Conservation (phyloP, 257 asterid genomes). For the Rehmannia glutinosa region DNA sequence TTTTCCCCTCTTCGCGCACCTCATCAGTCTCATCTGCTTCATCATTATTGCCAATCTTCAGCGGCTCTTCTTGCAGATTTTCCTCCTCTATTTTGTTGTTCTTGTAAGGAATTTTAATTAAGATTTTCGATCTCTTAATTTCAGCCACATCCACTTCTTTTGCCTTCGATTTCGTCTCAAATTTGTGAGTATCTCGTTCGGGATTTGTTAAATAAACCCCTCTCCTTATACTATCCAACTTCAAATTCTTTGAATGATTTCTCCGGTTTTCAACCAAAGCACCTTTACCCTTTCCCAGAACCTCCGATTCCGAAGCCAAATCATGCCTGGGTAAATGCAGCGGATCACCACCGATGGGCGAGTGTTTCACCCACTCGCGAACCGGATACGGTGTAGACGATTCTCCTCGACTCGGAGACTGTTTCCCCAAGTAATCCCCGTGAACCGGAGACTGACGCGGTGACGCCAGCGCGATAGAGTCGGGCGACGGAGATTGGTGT, state of each 20-base stretch:
- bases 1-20: slow-evolving; percentile 29
- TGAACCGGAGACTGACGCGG: slow-evolving; percentile 24
- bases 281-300: slow-evolving; percentile 24
- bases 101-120: slow-evolving; percentile 39
- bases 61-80: slow-evolving; percentile 21
- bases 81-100: slow-evolving; percentile 32
- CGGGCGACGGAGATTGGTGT: slow-evolving; percentile 32
- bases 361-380: slow-evolving; percentile 29
- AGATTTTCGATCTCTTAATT: slow-evolving; percentile 34
- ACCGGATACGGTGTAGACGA: slow-evolving; percentile 17
- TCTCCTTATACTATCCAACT: slow-evolving; percentile 15
- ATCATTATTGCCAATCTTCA: slow-evolving; percentile 12
- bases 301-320: slow-evolving; percentile 25
- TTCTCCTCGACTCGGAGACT: slow-evolving; percentile 29
- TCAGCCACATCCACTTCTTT: slow-evolving; percentile 25
- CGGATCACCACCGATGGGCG: slow-evolving; percentile 25
- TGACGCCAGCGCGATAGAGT: slow-evolving; percentile 16
- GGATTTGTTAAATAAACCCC: slow-evolving; percentile 11
- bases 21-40: slow-evolving; percentile 23
- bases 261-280: slow-evolving; percentile 30
- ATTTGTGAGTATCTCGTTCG: slow-evolving; percentile 22
- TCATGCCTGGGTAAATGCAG: slow-evolving; percentile 32
- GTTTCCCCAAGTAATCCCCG: slow-evolving; percentile 30
- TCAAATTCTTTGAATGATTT: slow-evolving; percentile 18
- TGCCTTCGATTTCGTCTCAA: slow-evolving; percentile 24